phyloP scores from a whole-genome alignment of 345 rosid genomes.

The Cardiospermum halicacabum region DNA sequence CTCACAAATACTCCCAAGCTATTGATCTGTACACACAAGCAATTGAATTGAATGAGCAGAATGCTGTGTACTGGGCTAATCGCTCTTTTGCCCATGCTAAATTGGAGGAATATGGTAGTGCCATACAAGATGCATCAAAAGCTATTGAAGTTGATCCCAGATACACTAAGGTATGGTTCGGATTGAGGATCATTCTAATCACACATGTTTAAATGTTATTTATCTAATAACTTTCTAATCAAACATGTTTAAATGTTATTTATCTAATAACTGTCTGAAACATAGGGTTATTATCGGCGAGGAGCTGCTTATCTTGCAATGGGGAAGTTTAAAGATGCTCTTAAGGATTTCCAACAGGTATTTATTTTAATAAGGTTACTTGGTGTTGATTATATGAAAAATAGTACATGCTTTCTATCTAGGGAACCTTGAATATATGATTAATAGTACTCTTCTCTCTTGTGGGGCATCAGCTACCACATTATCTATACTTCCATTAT shows the following conservation, averaged over 20 bases:
- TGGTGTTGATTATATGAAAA: not conserved
- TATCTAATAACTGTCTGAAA: conserved; percentile 20
- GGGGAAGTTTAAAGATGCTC: conserved; percentile 96
- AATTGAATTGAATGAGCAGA: conserved; percentile 51
- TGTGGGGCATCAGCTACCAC: too few relatives aligned
- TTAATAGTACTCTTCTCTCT: too few relatives aligned
- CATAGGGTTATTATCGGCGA: conserved; percentile 90
- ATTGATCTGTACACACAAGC: conserved; percentile 85
- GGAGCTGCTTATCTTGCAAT: conserved; percentile 96
- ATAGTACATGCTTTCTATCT: not conserved
- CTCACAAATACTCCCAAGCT: conserved; percentile 67
- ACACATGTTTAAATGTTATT: conserved; percentile 2
- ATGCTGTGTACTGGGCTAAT: conserved; percentile 96
- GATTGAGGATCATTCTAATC: not conserved
- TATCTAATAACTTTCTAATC: conserved; percentile 20
- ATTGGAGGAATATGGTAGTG: conserved; percentile 97
- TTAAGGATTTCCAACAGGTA: conserved; percentile 97
- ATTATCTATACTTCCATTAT: not conserved
- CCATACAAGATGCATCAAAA: conserved; percentile 86
- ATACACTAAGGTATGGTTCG: conserved; percentile 68
- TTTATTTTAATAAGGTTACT: conserved; percentile 7
- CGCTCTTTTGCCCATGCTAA: conserved; percentile 93
- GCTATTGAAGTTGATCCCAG: conserved; percentile 84
- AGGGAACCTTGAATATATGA: too few relatives aligned
- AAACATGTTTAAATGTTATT: conserved; percentile 8